These are phyloP conservation scores for Vicia faba DNA, from an alignment of 306 rosid species.

Conservation along the genomic window DNA sequence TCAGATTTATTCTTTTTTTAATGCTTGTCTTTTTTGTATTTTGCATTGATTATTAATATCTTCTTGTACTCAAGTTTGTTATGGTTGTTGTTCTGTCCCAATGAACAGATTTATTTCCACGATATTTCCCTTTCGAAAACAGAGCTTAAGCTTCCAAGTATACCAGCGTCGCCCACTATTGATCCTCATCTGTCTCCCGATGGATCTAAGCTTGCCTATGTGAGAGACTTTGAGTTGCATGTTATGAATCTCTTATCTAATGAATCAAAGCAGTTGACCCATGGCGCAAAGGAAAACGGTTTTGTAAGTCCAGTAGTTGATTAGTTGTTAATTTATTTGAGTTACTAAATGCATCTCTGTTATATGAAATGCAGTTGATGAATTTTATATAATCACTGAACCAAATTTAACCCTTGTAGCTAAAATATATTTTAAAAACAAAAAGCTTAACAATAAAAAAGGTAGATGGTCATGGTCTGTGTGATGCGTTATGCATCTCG, in stretches of 20 bases:
- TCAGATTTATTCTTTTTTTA: too few relatives aligned
- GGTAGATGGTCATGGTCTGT: conserved; percentile 10
- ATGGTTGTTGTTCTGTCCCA: conserved; percentile 35
- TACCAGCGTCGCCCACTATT: conserved; percentile 65
- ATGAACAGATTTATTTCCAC: conserved; percentile 76
- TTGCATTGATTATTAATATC: conserved; percentile 18
- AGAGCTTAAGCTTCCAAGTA: conserved; percentile 76
- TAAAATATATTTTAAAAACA: conserved; percentile 18
- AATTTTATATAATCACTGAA: conserved; percentile 11
- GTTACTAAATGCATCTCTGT: conserved; percentile 15
- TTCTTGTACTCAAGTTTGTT: conserved; percentile 33
- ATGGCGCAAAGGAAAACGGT: conserved; percentile 62
- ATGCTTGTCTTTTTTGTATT: background rate
- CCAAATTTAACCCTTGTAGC: background rate
- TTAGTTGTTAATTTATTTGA: conserved; percentile 22
- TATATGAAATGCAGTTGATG: conserved; percentile 24
- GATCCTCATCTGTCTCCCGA: conserved; percentile 94
- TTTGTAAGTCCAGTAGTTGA: conserved; percentile 54
- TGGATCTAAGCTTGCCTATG: conserved; percentile 79
- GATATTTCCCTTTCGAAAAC: conserved; percentile 64
- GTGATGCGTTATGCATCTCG: conserved; percentile 24
- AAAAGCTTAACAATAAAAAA: background rate
- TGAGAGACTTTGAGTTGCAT: conserved; percentile 72
- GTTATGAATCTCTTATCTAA: conserved; percentile 62
- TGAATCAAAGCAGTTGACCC: conserved; percentile 76